These are phyloP conservation scores for Crithidia brevicula DNA, from an alignment of 208 protist genomes.

Conservation along the genomic window DNA sequence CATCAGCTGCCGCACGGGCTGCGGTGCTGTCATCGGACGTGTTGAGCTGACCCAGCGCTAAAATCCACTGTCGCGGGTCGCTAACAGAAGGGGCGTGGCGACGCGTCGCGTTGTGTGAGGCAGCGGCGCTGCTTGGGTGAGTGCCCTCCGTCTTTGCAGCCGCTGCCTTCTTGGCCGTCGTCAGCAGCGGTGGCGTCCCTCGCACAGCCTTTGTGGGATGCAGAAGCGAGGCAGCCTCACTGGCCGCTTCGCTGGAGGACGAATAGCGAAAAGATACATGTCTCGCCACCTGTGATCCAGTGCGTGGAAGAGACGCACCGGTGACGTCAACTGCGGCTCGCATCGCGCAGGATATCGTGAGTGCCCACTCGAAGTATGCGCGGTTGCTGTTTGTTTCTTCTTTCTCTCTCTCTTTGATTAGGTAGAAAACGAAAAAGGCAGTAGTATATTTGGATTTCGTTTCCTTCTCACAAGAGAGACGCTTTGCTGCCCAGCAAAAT, in stretches of 20 bases:
- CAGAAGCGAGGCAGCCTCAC: neutral
- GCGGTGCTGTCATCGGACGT: neutral
- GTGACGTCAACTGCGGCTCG: neutral
- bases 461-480: too few relatives aligned
- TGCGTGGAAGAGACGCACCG: neutral
- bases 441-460: too few relatives aligned
- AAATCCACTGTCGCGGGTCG: slow-evolving; percentile 42
- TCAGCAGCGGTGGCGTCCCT: neutral
- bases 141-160: neutral
- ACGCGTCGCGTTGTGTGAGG: slow-evolving; percentile 1
- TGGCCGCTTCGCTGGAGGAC: neutral
- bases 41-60: slow-evolving; percentile 31
- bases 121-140: neutral
- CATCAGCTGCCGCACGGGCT: neutral
- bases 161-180: neutral
- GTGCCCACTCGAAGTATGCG: neutral
- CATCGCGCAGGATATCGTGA: too few relatives aligned
- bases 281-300: neutral
- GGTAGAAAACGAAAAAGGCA: too few relatives aligned
- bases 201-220: too few relatives aligned
- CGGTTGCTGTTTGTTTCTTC: neutral
- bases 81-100: slow-evolving; percentile 11
- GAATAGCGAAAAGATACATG: slow-evolving; percentile 5
- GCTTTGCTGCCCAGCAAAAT: too few relatives aligned
- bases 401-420: too few relatives aligned